Percentiles rank a stretch among this genome's conserved stretches.
phyloP scores from a whole-genome alignment of 1,284 basidiomycete genomes.

The Irpex sp. region DNA sequence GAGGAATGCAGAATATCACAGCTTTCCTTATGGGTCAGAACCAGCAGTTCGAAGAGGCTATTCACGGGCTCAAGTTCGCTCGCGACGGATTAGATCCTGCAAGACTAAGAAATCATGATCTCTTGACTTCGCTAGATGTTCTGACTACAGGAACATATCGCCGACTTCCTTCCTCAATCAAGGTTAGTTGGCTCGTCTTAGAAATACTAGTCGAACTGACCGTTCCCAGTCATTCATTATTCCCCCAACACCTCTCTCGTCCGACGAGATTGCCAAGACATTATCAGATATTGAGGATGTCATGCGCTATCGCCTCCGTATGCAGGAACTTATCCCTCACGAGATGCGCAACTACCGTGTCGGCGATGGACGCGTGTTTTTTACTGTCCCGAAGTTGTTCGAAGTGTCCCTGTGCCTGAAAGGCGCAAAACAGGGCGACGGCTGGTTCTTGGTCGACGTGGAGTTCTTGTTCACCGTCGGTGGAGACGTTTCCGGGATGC shows the following conservation, averaged over 20 bases:
- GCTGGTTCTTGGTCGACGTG: constrained; percentile 81
- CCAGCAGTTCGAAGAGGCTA: constrained; percentile 74
- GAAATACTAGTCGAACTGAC: constrained; percentile 16
- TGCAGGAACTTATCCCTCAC: constrained; percentile 69
- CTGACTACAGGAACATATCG: constrained; percentile 81
- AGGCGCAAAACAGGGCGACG: constrained; percentile 62
- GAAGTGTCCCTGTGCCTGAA: constrained; percentile 70
- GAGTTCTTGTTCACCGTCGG: constrained; percentile 76
- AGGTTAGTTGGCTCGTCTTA: constrained; percentile 38
- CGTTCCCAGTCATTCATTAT: constrained; percentile 62
- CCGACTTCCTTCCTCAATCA: constrained; percentile 74
- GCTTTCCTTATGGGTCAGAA: constrained; percentile 84
- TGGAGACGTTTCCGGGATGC: constrained; percentile 65
- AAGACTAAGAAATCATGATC: constrained; percentile 83
- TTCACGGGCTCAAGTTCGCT: constrained; percentile 59
- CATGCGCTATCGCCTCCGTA: constrained; percentile 73
- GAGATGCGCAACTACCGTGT: constrained; percentile 76
- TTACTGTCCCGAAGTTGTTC: constrained; percentile 73
- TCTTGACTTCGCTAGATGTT: constrained; percentile 86
- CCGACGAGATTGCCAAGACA: constrained; percentile 62
- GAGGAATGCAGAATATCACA: constrained; percentile 63
- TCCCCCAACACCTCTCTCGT: constrained; percentile 61
- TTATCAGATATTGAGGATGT: constrained; percentile 71
- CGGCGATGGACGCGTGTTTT: constrained; percentile 73
- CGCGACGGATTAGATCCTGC: constrained; percentile 68